These are phyloP conservation scores for Pichia gijzeniarum DNA, from an alignment of 805 yeast species.

Conservation along the genomic window DNA sequence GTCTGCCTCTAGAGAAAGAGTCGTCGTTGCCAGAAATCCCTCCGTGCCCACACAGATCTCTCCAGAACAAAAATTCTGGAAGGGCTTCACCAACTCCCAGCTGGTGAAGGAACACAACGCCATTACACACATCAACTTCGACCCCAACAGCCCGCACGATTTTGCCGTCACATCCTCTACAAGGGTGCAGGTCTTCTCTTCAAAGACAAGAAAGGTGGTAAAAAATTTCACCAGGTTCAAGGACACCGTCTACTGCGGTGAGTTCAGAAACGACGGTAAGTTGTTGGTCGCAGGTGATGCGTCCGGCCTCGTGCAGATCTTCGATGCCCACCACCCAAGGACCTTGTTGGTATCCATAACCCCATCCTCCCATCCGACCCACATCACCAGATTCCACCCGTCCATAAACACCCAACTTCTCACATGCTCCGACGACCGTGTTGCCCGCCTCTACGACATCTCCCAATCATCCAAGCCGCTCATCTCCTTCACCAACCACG, in stretches of 20 bases:
- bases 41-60: slow-evolving; percentile 79
- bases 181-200: slow-evolving; percentile 84
- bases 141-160: slow-evolving; percentile 80
- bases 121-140: slow-evolving; percentile 80
- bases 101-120: slow-evolving; percentile 91
- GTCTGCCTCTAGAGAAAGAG: slow-evolving; percentile 69
- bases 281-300: slow-evolving; percentile 93
- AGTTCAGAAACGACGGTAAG: slow-evolving; percentile 86
- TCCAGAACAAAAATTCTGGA: slow-evolving; percentile 93
- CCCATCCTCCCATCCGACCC: slow-evolving; percentile 85
- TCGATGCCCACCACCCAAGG: slow-evolving; percentile 71
- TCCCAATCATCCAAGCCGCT: slow-evolving; percentile 71
- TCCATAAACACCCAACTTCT: slow-evolving; percentile 63
- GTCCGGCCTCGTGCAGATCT: slow-evolving; percentile 84
- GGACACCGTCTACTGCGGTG: slow-evolving; percentile 88
- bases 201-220: slow-evolving; percentile 87
- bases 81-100: slow-evolving; percentile 77
- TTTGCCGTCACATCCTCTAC: slow-evolving; percentile 91
- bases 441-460: slow-evolving; percentile 83
- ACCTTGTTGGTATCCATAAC: slow-evolving; percentile 71
- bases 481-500: slow-evolving; percentile 62
- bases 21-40: slow-evolving; percentile 61
- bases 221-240: slow-evolving; percentile 84
- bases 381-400: slow-evolving; percentile 89
- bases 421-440: slow-evolving; percentile 88